Percentiles rank a stretch among this genome's conserved stretches.
Conservation (phyloP, 768 basidiomycete species). For the Tulasnella sp. region DNA sequence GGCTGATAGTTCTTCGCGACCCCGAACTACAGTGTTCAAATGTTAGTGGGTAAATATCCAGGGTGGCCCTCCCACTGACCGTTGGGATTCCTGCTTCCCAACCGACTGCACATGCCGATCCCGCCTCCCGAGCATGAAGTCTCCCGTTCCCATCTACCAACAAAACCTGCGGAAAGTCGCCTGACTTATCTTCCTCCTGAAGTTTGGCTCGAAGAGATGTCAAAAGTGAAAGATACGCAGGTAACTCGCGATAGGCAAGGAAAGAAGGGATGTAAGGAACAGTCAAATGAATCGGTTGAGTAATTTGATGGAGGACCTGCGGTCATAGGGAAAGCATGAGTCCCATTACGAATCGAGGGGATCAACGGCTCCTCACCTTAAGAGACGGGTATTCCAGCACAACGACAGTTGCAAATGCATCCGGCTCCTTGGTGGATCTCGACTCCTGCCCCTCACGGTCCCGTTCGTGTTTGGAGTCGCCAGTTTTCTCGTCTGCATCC, state of each 20-base stretch:
- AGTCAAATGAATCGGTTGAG: constrained; percentile 14
- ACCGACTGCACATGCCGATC: constrained; percentile 23
- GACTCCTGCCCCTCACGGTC: neutral
- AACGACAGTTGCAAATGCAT: constrained; percentile 22
- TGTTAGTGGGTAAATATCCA: neutral
- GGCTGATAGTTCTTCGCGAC: constrained; percentile 18
- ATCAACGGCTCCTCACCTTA: constrained; percentile 17
- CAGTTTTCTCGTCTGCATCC: neutral
- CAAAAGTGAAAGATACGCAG: constrained; percentile 19
- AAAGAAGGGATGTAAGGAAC: constrained; percentile 26
- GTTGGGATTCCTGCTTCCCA: constrained; percentile 23
- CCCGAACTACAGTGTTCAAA: constrained; percentile 10
- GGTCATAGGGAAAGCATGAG: neutral
- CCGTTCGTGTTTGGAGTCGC: neutral
- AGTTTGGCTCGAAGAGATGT: constrained; percentile 15
- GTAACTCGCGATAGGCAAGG: constrained; percentile 24
- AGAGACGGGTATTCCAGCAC: constrained; percentile 22
- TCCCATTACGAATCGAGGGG: neutral
- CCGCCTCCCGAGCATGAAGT: constrained; percentile 24
- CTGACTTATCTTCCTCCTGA: neutral
- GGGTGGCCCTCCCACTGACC: constrained; percentile 14
- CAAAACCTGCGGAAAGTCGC: constrained; percentile 23
- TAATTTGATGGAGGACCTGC: constrained; percentile 21
- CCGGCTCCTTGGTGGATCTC: neutral
- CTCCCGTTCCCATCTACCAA: constrained; percentile 27